Conservation (phyloP, 2,329 filamentous ascomycete genomes). For the Pezicula radicicola region DNA sequence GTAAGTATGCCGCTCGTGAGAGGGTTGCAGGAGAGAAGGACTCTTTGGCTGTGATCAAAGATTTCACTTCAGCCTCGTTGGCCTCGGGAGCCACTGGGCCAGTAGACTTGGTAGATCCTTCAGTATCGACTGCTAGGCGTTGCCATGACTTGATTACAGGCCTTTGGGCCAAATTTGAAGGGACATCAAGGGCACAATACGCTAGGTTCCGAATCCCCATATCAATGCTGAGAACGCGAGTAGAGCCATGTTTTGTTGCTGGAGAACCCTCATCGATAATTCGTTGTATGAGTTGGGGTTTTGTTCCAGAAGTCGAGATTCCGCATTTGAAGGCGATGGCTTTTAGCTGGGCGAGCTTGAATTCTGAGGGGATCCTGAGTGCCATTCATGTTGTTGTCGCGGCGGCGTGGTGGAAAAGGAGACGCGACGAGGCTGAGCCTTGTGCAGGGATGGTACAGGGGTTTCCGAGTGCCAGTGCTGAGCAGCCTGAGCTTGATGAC, state of each 20-base stretch:
- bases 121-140: constrained; percentile 16
- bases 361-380: constrained; percentile 23
- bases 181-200: constrained; percentile 56
- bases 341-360: constrained; percentile 54
- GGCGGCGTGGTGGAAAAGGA: background rate
- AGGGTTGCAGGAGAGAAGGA: constrained; percentile 51
- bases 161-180: constrained; percentile 7
- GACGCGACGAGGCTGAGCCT: constrained; percentile 1
- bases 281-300: constrained; percentile 48
- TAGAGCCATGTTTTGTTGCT: constrained; percentile 14
- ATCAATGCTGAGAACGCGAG: constrained; percentile 71
- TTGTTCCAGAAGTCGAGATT: constrained; percentile 55
- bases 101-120: constrained; percentile 8
- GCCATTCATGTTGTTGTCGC: constrained; percentile 23
- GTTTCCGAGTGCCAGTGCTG: background rate
- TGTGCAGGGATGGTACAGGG: background rate
- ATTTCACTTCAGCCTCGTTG: constrained; percentile 23
- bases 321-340: constrained; percentile 59
- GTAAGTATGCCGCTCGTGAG: constrained; percentile 50
- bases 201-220: constrained; percentile 83
- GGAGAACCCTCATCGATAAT: constrained; percentile 38
- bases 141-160: constrained; percentile 25
- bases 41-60: constrained; percentile 29
- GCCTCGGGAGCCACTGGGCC: constrained; percentile 12
- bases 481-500: background rate